Evolutionary conservation across 2,329 filamentous ascomycete species (phyloP), one percentile per base, ranked within the genome.

Genomic region (Verticillium zaregamsianum): DNA sequence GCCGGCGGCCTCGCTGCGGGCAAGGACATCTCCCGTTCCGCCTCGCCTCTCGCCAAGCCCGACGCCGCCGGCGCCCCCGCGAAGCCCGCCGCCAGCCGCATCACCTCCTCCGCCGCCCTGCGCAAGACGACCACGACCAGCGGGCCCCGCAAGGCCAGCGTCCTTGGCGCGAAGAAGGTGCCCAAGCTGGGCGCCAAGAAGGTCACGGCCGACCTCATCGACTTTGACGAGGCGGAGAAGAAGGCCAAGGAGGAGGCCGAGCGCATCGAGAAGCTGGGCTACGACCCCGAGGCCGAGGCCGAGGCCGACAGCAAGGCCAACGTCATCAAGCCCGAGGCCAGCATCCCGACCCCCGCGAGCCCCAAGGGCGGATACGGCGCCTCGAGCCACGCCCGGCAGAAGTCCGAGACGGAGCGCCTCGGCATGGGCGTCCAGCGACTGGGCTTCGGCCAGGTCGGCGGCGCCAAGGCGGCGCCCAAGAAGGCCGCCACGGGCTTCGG

Each of bases 161-260:
- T 97, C n/a, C 83, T 96, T 28, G 90, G 91, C 63, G 90, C 90
- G 35, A 95, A 94, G 81, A 95, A 93, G 81, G 83, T 82, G 7
- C 90, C 85, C 55, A 96, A 96, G 80, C 83, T 98, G 12, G 95
- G 94, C 39, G 94, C 89, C 32, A 98, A 98, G 86, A 98, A 98
- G 82, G 86, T 96, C 37, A 86, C 83, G 3, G 84, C 82, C 55
- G 90, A 93, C 67, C 79, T 88, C 14, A 93, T 99, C 65, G 94
- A 99, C 79, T 99, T 99, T 71, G 95, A 99, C 66, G 95, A 94
- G 75, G 95, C 93, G 3, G 95, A 99, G 82, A 92, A 91, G 77
- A 97, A 96, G 79, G 95, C 95, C 54, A 96, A 94, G 76, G 95
- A 98, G 77, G 95, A 99, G 77, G 95, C 93, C 3, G 95, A 98